Evolutionary conservation across 352 stramenopile genomes (phyloP), one percentile per base, ranked within the genome.

Genomic region (Globisporangium nunn): DNA sequence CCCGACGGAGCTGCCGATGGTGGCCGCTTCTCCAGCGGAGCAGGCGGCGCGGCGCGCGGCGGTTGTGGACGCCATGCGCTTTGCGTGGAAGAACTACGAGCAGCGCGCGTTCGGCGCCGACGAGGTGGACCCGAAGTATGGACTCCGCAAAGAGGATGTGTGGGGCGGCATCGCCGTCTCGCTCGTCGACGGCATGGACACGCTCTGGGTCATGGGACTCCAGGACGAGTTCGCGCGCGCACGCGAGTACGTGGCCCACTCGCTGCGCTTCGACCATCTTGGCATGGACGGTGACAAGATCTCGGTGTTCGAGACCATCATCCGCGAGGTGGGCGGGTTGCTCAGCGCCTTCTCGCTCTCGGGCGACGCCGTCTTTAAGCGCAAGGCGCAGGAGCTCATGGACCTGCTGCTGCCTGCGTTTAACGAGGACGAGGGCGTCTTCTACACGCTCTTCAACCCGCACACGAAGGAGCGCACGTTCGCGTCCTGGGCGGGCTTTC

Each of bases 231-330:
- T 98, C 60, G 59, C 75, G 18, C 77, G 95, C 47, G 93, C 90
- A 0, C 70, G 78, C 41, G 76, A 98, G 28, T 98, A 95, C 66
- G 77, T 98, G 33, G 71, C 66, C 0, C 66, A 76, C 17, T 63
- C 85, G 29, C 56, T 98, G 0, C 74, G 97, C 60, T 93, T 98
- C 45, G 72, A 75, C 4, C 81, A 93, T 37, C 56, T 91, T 43
- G 80, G 80, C 12, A 73, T 72, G 18, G 72, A 82, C 64, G 59
- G 61, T 30, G 73, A 59, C 50, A 74, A 58, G 14, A 78, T 99
- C 10, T 98, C 91, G 23, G 78, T 98, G 23, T 99, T 99, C 78
- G 97, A 99, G 80, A 99, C 96, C 1, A 99, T 97, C 45, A 99
- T 99, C 81, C 91, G 97, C 28, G 92, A 94, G 68, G 79, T 99